Evolutionary conservation across 371 early-diverging fungal species (phyloP).

Genomic region (Mucor plumbeus): DNA sequence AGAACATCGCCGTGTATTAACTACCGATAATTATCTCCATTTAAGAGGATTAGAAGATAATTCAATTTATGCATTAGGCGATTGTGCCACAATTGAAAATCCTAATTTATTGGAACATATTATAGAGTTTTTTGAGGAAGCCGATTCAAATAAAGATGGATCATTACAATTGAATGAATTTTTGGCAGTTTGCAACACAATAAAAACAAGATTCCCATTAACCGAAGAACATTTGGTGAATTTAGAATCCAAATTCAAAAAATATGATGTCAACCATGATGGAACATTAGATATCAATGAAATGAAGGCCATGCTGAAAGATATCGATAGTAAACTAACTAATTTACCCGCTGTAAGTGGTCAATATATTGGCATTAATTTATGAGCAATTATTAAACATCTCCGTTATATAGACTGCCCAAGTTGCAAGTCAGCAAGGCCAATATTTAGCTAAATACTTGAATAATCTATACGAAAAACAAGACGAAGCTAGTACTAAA

Average conservation of each 20-base stretch:
- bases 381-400: neutral
- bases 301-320: slow-evolving; percentile 57
- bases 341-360: slow-evolving; percentile 73
- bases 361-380: neutral
- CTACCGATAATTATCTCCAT: slow-evolving; percentile 75
- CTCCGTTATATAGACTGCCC: slow-evolving; percentile 72
- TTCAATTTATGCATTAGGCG: slow-evolving; percentile 85
- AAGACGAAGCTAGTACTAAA: slow-evolving; percentile 16
- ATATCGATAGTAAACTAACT: slow-evolving; percentile 72
- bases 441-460: slow-evolving; percentile 67
- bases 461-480: slow-evolving; percentile 32
- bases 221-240: slow-evolving; percentile 61
- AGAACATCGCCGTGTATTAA: slow-evolving; percentile 66
- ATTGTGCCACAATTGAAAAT: slow-evolving; percentile 82
- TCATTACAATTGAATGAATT: slow-evolving; percentile 38
- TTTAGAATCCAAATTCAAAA: slow-evolving; percentile 54
- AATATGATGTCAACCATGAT: slow-evolving; percentile 66
- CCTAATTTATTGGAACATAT: slow-evolving; percentile 67
- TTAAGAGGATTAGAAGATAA: slow-evolving; percentile 67
- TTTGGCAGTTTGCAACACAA: slow-evolving; percentile 21
- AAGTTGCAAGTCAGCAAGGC: slow-evolving; percentile 90
- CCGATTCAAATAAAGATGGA: slow-evolving; percentile 62
- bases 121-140: slow-evolving; percentile 54
- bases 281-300: slow-evolving; percentile 68
- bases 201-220: slow-evolving; percentile 55